Evolutionary conservation across 2,329 filamentous ascomycete species (phyloP).

Genomic region (Furcasterigmium sp.): DNA sequence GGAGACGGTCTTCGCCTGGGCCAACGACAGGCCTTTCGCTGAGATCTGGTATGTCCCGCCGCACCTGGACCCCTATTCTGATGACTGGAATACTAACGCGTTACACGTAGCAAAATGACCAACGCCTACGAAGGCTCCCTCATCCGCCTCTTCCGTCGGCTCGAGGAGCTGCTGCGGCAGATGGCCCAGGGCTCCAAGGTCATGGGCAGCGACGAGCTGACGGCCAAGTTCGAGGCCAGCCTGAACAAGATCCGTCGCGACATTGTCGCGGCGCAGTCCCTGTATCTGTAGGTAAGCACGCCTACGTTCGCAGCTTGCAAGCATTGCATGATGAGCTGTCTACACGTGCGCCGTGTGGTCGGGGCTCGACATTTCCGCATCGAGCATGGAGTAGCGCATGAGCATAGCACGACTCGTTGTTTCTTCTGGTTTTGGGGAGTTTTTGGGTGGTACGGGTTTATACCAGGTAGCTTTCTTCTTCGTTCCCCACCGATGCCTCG

Average conservation of each 20-base stretch:
- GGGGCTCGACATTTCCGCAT: too few relatives aligned
- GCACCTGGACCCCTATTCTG: neutral
- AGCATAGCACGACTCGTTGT: neutral
- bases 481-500: neutral
- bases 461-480: slow-evolving; percentile 5
- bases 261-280: slow-evolving; percentile 88
- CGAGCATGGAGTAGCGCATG: too few relatives aligned
- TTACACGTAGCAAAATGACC: slow-evolving; percentile 80
- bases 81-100: slow-evolving; percentile 5
- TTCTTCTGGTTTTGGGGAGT: slow-evolving; percentile 1
- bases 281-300: slow-evolving; percentile 65
- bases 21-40: slow-evolving; percentile 81
- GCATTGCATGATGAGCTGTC: too few relatives aligned
- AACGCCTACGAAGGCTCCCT: slow-evolving; percentile 95
- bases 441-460: neutral
- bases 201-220: slow-evolving; percentile 94
- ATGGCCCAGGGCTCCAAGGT: slow-evolving; percentile 95
- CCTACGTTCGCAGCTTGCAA: neutral
- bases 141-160: slow-evolving; percentile 89
- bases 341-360: too few relatives aligned
- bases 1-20: slow-evolving; percentile 93
- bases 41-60: slow-evolving; percentile 83
- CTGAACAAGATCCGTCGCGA: slow-evolving; percentile 84
- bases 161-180: slow-evolving; percentile 90
- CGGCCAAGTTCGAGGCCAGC: slow-evolving; percentile 84